Evolutionary conservation across 73 alveolate genomes (phyloP).

Genomic region (Paramecium tetraurelia): DNA sequence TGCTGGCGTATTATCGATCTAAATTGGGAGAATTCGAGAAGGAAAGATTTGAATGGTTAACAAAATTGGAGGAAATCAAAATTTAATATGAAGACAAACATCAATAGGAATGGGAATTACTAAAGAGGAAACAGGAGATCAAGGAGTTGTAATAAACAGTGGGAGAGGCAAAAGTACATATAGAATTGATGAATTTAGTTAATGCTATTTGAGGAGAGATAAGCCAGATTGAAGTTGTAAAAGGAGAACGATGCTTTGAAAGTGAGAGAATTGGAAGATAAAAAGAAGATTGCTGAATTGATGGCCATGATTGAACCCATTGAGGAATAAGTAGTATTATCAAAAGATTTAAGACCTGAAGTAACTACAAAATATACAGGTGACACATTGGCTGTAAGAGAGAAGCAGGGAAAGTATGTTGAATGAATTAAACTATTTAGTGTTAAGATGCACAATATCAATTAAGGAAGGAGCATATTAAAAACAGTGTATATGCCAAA

Average conservation of each 20-base stretch:
- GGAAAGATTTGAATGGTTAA: constrained; percentile 48
- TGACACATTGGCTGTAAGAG: constrained; percentile 15
- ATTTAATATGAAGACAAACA: constrained; percentile 45
- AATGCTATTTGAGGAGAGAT: constrained; percentile 44
- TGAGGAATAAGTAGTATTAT: neutral
- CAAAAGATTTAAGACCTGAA: constrained; percentile 46
- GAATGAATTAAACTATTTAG: neutral
- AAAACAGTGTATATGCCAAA: constrained; percentile 53
- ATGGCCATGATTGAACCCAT: constrained; percentile 36
- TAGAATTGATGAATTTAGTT: neutral
- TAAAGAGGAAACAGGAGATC: constrained; percentile 20
- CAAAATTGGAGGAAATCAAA: constrained; percentile 31
- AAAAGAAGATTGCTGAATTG: constrained; percentile 26
- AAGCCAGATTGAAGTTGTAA: constrained; percentile 18
- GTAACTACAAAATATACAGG: constrained; percentile 34
- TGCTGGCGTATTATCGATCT: constrained; percentile 1
- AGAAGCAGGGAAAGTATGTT: neutral
- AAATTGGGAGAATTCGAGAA: constrained; percentile 33
- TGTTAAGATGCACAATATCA: constrained; percentile 30
- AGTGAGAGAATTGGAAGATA: constrained; percentile 44
- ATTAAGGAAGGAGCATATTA: neutral
- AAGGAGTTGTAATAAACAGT: constrained; percentile 8
- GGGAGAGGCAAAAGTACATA: constrained; percentile 22
- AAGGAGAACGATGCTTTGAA: constrained; percentile 18
- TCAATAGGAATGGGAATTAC: constrained; percentile 32